Evolutionary conservation across 2,329 filamentous ascomycete genomes (phyloP).

Genomic region (Botryotinia convoluta): DNA sequence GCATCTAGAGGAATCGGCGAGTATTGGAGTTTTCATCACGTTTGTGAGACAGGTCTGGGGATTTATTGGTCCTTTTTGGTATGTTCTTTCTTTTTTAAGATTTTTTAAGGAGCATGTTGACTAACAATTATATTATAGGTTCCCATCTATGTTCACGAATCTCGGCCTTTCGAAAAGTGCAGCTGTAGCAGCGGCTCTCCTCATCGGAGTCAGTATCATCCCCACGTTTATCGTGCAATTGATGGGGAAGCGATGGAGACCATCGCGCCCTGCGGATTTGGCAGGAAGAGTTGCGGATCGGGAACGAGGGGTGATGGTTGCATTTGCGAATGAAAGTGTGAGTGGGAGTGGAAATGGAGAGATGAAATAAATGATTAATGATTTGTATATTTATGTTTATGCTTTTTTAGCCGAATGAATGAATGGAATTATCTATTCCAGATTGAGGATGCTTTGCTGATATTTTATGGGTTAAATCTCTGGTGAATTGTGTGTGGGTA

Average conservation of each 20-base stretch:
- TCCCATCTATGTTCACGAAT: slow-evolving; percentile 42
- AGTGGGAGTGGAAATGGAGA: background rate
- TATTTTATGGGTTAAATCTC: background rate
- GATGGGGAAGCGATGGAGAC: slow-evolving; percentile 23
- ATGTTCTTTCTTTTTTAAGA: background rate
- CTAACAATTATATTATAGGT: too few relatives aligned
- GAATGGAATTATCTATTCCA: background rate
- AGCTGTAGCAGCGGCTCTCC: slow-evolving; percentile 41
- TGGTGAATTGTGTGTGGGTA: too few relatives aligned
- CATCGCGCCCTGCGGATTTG: background rate
- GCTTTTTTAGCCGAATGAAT: background rate
- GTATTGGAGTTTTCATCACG: slow-evolving; percentile 58
- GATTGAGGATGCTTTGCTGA: background rate
- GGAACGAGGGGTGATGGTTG: background rate
- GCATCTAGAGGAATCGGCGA: slow-evolving; percentile 50
- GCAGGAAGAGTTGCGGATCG: background rate
- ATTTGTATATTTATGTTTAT: background rate
- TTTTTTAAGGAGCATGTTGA: too few relatives aligned
- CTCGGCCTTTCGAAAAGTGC: slow-evolving; percentile 39
- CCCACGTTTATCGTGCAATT: slow-evolving; percentile 39
- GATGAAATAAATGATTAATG: slow-evolving; percentile 6
- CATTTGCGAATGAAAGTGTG: background rate
- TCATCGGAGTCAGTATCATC: slow-evolving; percentile 38
- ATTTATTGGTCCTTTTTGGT: slow-evolving; percentile 38
- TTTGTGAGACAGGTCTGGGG: slow-evolving; percentile 54